These are phyloP conservation scores for Malus sieversii DNA, from an alignment of 306 rosid species.

Conservation along the genomic window DNA sequence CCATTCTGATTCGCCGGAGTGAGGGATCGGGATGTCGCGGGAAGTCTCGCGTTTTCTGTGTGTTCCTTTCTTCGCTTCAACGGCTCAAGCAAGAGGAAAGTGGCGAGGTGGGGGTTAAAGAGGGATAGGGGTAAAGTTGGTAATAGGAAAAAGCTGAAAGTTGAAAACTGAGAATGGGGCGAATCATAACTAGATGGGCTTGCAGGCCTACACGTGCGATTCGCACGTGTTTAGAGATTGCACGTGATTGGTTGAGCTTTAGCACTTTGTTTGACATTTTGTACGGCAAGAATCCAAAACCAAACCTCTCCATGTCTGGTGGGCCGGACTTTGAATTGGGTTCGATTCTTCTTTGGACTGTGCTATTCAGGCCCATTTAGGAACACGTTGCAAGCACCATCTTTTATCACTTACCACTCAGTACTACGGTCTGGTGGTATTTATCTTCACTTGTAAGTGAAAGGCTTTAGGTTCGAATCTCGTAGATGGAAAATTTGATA, in stretches of 20 bases:
- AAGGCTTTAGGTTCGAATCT: too few species aligned
- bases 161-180: conserved; percentile 9
- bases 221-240: background rate
- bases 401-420: too few species aligned
- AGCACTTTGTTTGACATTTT: background rate
- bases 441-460: too few species aligned
- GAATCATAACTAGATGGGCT: background rate
- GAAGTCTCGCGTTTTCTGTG: background rate
- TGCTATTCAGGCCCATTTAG: background rate
- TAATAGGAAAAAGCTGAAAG: background rate
- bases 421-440: too few species aligned
- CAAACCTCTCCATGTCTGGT: background rate
- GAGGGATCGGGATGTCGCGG: conserved; percentile 22
- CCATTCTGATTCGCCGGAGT: conserved; percentile 33
- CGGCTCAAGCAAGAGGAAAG: conserved; percentile 7
- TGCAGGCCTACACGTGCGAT: background rate
- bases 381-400: background rate
- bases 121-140: background rate
- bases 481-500: too few species aligned
- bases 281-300: background rate
- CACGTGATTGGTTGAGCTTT: background rate
- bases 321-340: background rate
- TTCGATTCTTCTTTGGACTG: background rate
- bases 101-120: background rate
- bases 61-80: conserved; percentile 17